Evolutionary conservation across 2,329 filamentous ascomycete species (phyloP).

Genomic region (Alternaria sp.): DNA sequence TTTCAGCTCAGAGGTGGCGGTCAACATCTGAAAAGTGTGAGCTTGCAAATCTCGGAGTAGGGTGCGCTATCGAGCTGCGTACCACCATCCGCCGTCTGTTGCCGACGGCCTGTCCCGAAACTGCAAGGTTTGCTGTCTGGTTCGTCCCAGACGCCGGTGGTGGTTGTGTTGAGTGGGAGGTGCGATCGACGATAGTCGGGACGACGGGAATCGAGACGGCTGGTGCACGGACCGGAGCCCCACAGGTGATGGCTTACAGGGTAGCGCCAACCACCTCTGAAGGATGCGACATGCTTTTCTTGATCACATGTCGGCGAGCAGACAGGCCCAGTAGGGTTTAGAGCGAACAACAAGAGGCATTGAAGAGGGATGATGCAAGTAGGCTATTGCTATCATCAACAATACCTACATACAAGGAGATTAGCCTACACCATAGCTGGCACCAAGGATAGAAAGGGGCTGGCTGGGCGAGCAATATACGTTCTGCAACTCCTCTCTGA

Average conservation of each 20-base stretch:
- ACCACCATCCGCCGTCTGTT: neutral
- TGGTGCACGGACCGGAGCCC: neutral
- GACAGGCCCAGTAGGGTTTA: too few species aligned
- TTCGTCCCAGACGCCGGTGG: slow-evolving; percentile 1
- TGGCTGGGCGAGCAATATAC: too few species aligned
- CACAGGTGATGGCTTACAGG: slow-evolving; percentile 9
- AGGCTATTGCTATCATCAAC: too few species aligned
- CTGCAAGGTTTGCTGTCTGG: slow-evolving; percentile 11
- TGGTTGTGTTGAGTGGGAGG: slow-evolving; percentile 3
- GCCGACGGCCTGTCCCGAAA: slow-evolving; percentile 16
- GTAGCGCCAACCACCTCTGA: neutral
- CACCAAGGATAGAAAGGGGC: too few species aligned
- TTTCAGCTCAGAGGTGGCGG: slow-evolving; percentile 11
- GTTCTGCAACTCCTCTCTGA: slow-evolving; percentile 7
- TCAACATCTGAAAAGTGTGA: slow-evolving; percentile 2
- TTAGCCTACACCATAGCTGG: too few species aligned
- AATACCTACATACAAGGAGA: too few species aligned
- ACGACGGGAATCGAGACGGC: neutral
- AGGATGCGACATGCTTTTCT: slow-evolving; percentile 14
- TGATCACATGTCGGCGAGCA: slow-evolving; percentile 10
- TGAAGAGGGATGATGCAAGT: too few species aligned
- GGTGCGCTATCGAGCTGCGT: neutral
- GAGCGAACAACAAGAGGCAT: too few species aligned
- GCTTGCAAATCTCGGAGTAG: slow-evolving; percentile 9
- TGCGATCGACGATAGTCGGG: slow-evolving; percentile 17